Evolutionary conservation across 805 yeast genomes (phyloP), one percentile per base, ranked within the genome.

Genomic region (Metschnikowia lachancei): DNA sequence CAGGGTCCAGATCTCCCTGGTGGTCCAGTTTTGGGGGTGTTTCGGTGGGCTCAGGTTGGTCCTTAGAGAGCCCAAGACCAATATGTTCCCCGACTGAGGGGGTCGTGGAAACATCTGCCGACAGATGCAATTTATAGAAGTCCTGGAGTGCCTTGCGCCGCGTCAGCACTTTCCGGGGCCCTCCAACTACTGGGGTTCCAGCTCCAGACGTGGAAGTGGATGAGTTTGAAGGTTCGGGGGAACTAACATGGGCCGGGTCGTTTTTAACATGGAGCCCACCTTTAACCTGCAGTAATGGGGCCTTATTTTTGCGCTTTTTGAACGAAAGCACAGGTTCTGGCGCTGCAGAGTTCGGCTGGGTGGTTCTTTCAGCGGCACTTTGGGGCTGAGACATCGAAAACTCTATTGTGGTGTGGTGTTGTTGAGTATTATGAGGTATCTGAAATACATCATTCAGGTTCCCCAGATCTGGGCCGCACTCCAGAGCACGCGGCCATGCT

Each of bases 111-210:
- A 29, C 32, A 11, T n/a, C 32, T 12, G 32, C 4, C 13, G 17
- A 5, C 35, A 32, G 35, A 17, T 62, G 63, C 17, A 72, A 47
- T 39, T 67, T 64, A 49, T 72, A 72, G 52, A 69, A 72, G 33
- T 69, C 74, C 49, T 72, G 75, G 3, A 72, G 59, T 12, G 75
- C 75, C 51, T 65, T 66, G 19, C 77, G 59, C 43, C 75, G 55
- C 1, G 67, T 58, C 69, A 64, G 70, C 1, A 70, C 64, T 41
- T 64, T 69, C n/a, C 73, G 49, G 3, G 58, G 42, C n/a, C 51
- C 43, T 2, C 45, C 41, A n/a, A 31, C 19, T 4, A 24, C 22
- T 3, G 51, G 48, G 4, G 50, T 43, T n/a, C 42, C 47, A 2
- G 47, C 42, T 3, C 26, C 36, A 3, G 45, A 35, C 10, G 29